A percentile compares a stretch with the other conserved stretches of the same genome.
These are phyloP conservation scores for Candida dajiaensis DNA, from an alignment of 805 yeast genomes.

Conservation along the genomic window DNA sequence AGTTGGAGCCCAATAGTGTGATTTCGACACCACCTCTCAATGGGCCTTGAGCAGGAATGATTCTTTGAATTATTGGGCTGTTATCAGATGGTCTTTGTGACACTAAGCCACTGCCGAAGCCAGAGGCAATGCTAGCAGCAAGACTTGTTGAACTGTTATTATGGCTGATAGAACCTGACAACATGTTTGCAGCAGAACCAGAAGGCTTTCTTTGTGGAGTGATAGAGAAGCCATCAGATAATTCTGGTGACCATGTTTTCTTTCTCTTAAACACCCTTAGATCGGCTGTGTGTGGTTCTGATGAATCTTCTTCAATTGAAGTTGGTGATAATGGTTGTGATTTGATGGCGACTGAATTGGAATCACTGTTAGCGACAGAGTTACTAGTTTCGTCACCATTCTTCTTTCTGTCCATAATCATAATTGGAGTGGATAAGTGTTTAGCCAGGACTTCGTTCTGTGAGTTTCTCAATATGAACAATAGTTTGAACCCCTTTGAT, in stretches of 20 bases:
- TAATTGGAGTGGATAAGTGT: constrained; percentile 63
- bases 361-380: constrained; percentile 12
- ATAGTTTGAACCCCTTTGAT: constrained; percentile 71
- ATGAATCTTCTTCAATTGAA: constrained; percentile 54
- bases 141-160: constrained; percentile 10
- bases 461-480: constrained; percentile 61
- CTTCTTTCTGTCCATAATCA: constrained; percentile 91
- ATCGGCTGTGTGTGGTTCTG: constrained; percentile 40
- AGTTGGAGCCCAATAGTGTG: constrained; percentile 81
- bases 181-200: constrained; percentile 5
- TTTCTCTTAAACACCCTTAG: constrained; percentile 42
- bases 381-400: constrained; percentile 13
- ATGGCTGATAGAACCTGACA: neutral
- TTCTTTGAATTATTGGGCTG: constrained; percentile 53
- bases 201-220: constrained; percentile 30
- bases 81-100: constrained; percentile 1
- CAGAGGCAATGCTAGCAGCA: constrained; percentile 7
- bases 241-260: constrained; percentile 32
- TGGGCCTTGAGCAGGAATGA: constrained; percentile 95
- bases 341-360: constrained; percentile 14
- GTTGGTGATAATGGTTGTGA: constrained; percentile 49
- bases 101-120: neutral
- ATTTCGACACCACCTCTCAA: constrained; percentile 95
- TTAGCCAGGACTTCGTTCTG: constrained; percentile 64
- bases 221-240: constrained; percentile 33